Conservation (phyloP, 495 filamentous ascomycete genomes). For the Lepraria neglecta region DNA sequence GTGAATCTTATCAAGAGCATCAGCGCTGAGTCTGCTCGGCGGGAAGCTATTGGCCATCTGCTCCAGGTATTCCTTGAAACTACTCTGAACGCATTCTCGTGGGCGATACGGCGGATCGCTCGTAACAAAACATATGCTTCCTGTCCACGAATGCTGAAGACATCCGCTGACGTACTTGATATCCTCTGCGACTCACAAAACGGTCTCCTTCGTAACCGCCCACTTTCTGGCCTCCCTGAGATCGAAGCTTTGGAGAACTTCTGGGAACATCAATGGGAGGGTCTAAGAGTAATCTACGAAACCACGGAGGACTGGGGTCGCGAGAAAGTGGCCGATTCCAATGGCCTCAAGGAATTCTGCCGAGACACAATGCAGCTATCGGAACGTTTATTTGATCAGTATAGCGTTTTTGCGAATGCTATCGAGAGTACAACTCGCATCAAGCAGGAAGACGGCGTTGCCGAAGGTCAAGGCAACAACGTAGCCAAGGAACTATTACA, state of each 20-base stretch:
- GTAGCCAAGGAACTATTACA: conserved; percentile 51
- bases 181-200: conserved; percentile 74
- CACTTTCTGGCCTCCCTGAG: conserved; percentile 52
- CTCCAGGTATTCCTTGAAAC: conserved; percentile 57
- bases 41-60: conserved; percentile 68
- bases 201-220: conserved; percentile 67
- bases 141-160: conserved; percentile 63
- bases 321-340: conserved; percentile 50
- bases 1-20: conserved; percentile 74
- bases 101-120: conserved; percentile 52
- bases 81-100: conserved; percentile 54
- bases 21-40: conserved; percentile 60
- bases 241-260: conserved; percentile 59
- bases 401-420: conserved; percentile 67
- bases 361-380: conserved; percentile 91
- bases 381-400: conserved; percentile 74
- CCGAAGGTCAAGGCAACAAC: conserved; percentile 37
- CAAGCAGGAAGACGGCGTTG: conserved; percentile 38
- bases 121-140: conserved; percentile 58
- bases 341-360: conserved; percentile 80
- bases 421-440: conserved; percentile 38
- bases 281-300: conserved; percentile 71
- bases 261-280: conserved; percentile 78
- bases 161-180: conserved; percentile 67
- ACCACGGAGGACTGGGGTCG: conserved; percentile 71